Evolutionary conservation across 495 filamentous ascomycete species (phyloP), one percentile per base, ranked within the genome.

Genomic region (Hypoxylon cercidicola): DNA sequence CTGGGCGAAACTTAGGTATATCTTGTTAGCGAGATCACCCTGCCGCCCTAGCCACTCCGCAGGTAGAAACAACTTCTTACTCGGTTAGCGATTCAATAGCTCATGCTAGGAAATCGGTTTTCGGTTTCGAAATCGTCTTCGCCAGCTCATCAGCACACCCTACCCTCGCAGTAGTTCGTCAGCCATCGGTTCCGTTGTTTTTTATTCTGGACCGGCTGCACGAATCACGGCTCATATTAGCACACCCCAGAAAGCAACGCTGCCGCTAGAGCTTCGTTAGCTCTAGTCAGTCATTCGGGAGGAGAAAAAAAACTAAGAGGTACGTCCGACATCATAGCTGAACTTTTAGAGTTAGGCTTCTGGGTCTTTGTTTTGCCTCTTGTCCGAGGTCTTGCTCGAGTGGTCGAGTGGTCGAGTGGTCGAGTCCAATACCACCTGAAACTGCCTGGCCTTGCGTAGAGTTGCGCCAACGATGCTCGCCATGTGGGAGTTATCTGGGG

Each of bases 11-110:
- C 58, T 50, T 25, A 25, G 10, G 18, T 28, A 45, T 40, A 23
- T 58, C 46, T 13, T 43, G 39, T 43, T 60, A 64, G 65, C 54
- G 65, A 68, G 60, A 68, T 68, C 65, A 47, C 60, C 60, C 60
- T 60, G 49, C 55, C 55, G 56, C 50, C 51, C 46, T 63, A 64
- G 60, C 65, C 55, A 64, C 65, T 60, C 49, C 46, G 35, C 60
- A 60, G 52, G 55, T 56, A 63, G 50, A 50, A 54, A 28, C 60
- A 40, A 46, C 48, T 16, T 35, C 46, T 46, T 64, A 32, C 55
- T 60, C 48, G 60, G 65, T 45, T 68, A 68, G 65, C 60, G 55
- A 64, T 55, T 68, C 60, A 68, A 68, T 68, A 68, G 60, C 65
- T 63, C 51, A 59, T 60, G 60, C 45, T 57, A 51, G 28, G 61